Percentiles rank a stretch among this genome's conserved stretches.
Conservation (phyloP, 2,329 filamentous ascomycete genomes). For the Didymella arachidicola region DNA sequence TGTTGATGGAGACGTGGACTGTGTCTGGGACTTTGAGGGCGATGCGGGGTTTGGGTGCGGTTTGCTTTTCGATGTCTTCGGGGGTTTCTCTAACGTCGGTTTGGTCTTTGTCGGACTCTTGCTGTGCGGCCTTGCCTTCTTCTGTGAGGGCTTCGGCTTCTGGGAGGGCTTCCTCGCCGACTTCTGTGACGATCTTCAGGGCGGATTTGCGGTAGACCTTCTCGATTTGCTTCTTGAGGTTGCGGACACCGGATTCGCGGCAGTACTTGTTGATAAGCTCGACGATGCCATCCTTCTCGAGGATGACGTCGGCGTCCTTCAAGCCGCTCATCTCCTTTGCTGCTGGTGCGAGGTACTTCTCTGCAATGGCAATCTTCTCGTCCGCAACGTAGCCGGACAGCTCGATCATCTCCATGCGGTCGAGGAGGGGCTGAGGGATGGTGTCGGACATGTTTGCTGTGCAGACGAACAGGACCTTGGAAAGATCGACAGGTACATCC, state of each 20-base stretch:
- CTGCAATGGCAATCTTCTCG: conserved; percentile 98
- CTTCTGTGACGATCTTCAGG: conserved; percentile 93
- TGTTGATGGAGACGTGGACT: conserved; percentile 85
- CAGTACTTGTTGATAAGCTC: conserved; percentile 99
- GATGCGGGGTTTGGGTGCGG: conserved; percentile 72
- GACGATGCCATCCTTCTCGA: conserved; percentile 86
- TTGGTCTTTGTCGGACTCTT: conserved; percentile 73
- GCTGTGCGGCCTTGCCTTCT: conserved; percentile 80
- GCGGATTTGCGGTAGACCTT: conserved; percentile 98
- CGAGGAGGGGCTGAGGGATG: conserved; percentile 89
- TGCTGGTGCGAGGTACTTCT: conserved; percentile 88
- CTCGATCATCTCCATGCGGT: conserved; percentile 97
- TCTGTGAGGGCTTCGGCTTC: conserved; percentile 85
- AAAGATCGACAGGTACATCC: conserved; percentile 96
- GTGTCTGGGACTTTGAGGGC: conserved; percentile 83
- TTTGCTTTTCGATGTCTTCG: conserved; percentile 64
- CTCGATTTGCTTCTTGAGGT: conserved; percentile 99
- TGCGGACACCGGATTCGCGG: conserved; percentile 94
- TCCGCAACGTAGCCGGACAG: conserved; percentile 96
- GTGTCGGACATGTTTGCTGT: conserved; percentile 99
- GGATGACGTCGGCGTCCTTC: conserved; percentile 86
- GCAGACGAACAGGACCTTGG: conserved; percentile 97
- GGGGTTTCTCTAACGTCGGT: conserved; percentile 69
- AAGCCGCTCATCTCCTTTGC: conserved; percentile 94
- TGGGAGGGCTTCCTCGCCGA: conserved; percentile 82